phyloP scores from a whole-genome alignment of 108 stramenopile genomes.

The Nitzschia putrida region DNA sequence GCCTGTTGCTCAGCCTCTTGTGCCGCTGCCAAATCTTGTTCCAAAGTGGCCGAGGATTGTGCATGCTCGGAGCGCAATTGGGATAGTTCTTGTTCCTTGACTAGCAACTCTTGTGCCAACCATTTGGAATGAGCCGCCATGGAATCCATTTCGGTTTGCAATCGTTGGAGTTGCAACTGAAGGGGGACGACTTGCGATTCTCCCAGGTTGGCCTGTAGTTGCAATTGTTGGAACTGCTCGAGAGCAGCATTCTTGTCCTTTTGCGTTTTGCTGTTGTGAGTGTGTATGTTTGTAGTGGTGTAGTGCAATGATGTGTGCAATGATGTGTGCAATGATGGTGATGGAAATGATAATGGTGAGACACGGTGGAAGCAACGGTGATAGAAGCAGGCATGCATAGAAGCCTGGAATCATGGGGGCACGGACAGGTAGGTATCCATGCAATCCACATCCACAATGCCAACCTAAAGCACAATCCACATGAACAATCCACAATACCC shows the following conservation, averaged over 20 bases:
- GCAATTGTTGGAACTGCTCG: constrained; percentile 46
- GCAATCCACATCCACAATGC: too few relatives aligned
- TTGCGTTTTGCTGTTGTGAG: constrained; percentile 50
- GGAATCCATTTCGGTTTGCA: constrained; percentile 68
- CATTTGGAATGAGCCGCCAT: constrained; percentile 66
- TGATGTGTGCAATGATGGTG: constrained; percentile 12
- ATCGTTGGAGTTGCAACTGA: constrained; percentile 61
- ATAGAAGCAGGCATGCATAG: neutral
- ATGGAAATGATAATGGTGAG: neutral
- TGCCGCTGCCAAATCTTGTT: constrained; percentile 38
- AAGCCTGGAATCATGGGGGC: constrained; percentile 9
- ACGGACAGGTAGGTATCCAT: neutral
- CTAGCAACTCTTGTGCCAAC: constrained; percentile 61
- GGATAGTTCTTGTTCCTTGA: constrained; percentile 38
- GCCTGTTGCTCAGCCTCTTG: constrained; percentile 38
- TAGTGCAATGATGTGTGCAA: neutral
- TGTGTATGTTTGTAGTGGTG: too few relatives aligned
- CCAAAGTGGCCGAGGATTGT: constrained; percentile 37
- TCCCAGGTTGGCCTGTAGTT: constrained; percentile 52
- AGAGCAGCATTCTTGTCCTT: constrained; percentile 52
- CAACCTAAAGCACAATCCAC: too few relatives aligned
- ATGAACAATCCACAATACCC: too few relatives aligned
- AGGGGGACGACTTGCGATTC: constrained; percentile 69
- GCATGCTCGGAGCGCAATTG: constrained; percentile 39
- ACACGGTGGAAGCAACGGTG: neutral